Conservation (phyloP, 2,329 filamentous ascomycete genomes). For the Pezicula radicicola region DNA sequence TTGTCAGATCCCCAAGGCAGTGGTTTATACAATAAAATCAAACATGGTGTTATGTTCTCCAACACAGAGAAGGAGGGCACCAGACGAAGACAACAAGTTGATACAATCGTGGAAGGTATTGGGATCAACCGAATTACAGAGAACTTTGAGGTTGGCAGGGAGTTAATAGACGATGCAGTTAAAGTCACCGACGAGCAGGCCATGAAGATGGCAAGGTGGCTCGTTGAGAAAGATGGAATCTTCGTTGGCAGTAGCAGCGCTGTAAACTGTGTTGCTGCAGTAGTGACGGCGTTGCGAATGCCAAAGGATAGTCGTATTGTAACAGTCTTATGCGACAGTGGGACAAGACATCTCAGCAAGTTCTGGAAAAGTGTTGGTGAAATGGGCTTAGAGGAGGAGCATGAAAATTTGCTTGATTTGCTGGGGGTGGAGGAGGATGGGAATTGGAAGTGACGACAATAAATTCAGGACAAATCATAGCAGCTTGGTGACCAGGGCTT, state of each 20-base stretch:
- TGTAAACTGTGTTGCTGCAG: conserved; percentile 90
- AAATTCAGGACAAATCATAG: no score
- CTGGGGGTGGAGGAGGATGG: conserved; percentile 39
- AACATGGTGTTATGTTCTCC: conserved; percentile 95
- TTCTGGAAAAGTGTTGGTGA: conserved; percentile 76
- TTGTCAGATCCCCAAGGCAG: conserved; percentile 94
- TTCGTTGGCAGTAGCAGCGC: conserved; percentile 93
- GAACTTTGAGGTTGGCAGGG: conserved; percentile 85
- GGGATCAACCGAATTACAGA: conserved; percentile 92
- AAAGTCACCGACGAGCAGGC: conserved; percentile 87
- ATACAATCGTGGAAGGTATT: conserved; percentile 93
- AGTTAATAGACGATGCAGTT: conserved; percentile 87
- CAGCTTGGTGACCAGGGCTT: neutral
- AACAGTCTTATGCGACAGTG: conserved; percentile 83
- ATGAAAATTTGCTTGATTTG: conserved; percentile 46
- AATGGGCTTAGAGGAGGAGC: conserved; percentile 62
- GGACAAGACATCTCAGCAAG: conserved; percentile 78
- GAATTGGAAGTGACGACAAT: neutral
- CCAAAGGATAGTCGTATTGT: conserved; percentile 63
- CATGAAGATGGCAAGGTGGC: conserved; percentile 88
- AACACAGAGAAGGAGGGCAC: conserved; percentile 87
- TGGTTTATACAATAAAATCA: conserved; percentile 87
- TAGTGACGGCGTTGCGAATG: conserved; percentile 62
- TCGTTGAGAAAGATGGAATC: conserved; percentile 92
- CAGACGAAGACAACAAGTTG: conserved; percentile 82